A percentile compares a stretch with the other conserved stretches of the same genome.
Evolutionary conservation across 163 green algal genomes (phyloP).

Genomic region (Coccomyxa subellipsoidea): DNA sequence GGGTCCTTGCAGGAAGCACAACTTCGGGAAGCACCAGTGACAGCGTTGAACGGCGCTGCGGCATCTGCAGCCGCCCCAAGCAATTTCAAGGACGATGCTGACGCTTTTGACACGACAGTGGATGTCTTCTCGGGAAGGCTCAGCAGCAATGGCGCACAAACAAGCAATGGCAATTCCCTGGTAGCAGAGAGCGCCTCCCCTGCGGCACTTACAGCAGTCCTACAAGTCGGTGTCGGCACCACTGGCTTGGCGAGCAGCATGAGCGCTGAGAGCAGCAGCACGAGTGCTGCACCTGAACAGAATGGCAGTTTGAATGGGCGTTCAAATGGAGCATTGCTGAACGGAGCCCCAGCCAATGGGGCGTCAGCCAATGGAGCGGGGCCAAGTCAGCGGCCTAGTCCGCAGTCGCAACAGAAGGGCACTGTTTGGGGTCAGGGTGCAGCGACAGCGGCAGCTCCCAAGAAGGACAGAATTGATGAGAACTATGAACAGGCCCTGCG

Average conservation of each 20-base stretch:
- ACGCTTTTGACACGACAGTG: neutral
- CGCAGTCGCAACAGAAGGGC: neutral
- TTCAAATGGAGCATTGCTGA: neutral
- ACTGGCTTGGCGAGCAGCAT: neutral
- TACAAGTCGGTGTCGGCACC: neutral
- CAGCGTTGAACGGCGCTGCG: too few relatives aligned
- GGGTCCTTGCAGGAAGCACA: too few relatives aligned
- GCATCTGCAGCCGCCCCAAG: too few relatives aligned
- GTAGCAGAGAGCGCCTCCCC: neutral
- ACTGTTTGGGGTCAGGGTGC: neutral
- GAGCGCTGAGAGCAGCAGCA: neutral
- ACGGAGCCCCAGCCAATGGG: neutral
- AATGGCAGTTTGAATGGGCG: neutral
- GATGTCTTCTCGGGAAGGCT: neutral
- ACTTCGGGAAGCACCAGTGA: too few relatives aligned
- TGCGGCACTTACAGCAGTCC: neutral
- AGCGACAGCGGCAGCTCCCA: neutral
- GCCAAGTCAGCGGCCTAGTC: neutral
- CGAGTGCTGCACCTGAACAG: neutral
- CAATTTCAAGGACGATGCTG: neutral
- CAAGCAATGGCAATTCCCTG: neutral
- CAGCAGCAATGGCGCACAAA: neutral
- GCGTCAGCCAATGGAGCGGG: neutral
- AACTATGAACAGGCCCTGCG: constrained; percentile 14
- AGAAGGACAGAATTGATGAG: constrained; percentile 4